Evolutionary conservation across 2,329 filamentous ascomycete species (phyloP).

Genomic region (Byssochlamys sp.): DNA sequence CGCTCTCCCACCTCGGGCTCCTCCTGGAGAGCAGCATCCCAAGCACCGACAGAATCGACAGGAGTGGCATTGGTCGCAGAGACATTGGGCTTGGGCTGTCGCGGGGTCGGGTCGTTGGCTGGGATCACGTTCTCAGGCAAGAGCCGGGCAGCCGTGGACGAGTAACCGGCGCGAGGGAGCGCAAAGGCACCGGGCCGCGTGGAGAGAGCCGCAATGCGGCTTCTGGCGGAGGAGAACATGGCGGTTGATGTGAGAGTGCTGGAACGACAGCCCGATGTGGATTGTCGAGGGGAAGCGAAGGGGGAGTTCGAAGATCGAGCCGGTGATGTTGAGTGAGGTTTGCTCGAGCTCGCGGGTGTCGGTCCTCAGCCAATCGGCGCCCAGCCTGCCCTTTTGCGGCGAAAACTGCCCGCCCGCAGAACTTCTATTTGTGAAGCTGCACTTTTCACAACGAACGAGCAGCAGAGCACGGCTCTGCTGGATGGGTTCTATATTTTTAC

Average conservation of each 20-base stretch:
- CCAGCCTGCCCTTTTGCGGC: constrained; percentile 5
- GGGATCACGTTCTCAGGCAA: constrained; percentile 31
- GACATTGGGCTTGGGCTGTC: constrained; percentile 43
- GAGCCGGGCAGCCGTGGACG: constrained; percentile 33
- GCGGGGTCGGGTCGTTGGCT: constrained; percentile 50
- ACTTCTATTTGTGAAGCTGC: constrained; percentile 3
- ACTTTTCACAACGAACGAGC: background rate
- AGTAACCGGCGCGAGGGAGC: constrained; percentile 31
- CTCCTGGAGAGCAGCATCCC: constrained; percentile 49
- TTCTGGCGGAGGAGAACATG: constrained; percentile 38
- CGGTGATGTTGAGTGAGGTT: background rate
- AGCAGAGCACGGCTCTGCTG: background rate
- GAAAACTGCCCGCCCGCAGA: constrained; percentile 4
- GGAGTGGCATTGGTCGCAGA: constrained; percentile 54
- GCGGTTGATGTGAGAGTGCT: constrained; percentile 16
- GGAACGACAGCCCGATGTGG: constrained; percentile 4
- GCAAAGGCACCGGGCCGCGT: constrained; percentile 18
- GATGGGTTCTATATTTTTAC: background rate
- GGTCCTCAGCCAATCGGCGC: constrained; percentile 14
- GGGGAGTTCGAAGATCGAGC: constrained; percentile 12
- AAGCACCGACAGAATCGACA: constrained; percentile 37
- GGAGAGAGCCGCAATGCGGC: constrained; percentile 39
- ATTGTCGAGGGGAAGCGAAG: constrained; percentile 10
- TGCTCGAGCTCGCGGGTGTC: background rate
- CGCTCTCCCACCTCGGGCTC: constrained; percentile 45